These are phyloP conservation scores for Viola pubescens DNA, from an alignment of 441 rosid species.

Conservation along the genomic window DNA sequence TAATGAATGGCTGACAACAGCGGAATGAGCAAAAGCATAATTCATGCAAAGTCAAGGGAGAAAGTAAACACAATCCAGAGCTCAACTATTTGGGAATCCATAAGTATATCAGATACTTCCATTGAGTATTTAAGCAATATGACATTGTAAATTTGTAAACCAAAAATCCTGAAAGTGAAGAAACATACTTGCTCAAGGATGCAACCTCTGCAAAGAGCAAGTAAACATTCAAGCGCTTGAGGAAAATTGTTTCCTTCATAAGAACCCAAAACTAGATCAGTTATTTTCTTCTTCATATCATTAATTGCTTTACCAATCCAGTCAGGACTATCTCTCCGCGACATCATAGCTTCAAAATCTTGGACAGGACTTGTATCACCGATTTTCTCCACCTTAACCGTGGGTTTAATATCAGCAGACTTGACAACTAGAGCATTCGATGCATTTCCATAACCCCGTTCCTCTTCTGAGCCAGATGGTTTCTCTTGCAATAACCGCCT, in stretches of 20 bases:
- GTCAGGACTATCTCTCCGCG: constrained; percentile 64
- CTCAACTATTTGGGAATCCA: too few relatives aligned
- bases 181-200: constrained; percentile 66
- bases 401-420: constrained; percentile 24
- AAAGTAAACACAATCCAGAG: too few relatives aligned
- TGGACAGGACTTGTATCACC: constrained; percentile 61
- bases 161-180: constrained; percentile 7
- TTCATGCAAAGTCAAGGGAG: too few relatives aligned
- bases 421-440: constrained; percentile 23
- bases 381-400: constrained; percentile 29
- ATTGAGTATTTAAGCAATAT: too few relatives aligned
- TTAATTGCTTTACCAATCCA: constrained; percentile 59
- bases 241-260: constrained; percentile 29
- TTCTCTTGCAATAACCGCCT: constrained; percentile 45
- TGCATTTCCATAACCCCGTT: constrained; percentile 22
- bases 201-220: constrained; percentile 78
- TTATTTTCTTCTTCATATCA: constrained; percentile 51
- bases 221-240: constrained; percentile 50
- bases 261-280: constrained; percentile 35
- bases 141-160: not conserved
- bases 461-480: constrained; percentile 63
- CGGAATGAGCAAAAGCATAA: too few relatives aligned
- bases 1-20: too few relatives aligned
- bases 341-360: constrained; percentile 82
- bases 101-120: too few relatives aligned